Base-by-base conservation (phyloP, 2,329 filamentous ascomycete species). In the Botrytis medusae region DNA sequence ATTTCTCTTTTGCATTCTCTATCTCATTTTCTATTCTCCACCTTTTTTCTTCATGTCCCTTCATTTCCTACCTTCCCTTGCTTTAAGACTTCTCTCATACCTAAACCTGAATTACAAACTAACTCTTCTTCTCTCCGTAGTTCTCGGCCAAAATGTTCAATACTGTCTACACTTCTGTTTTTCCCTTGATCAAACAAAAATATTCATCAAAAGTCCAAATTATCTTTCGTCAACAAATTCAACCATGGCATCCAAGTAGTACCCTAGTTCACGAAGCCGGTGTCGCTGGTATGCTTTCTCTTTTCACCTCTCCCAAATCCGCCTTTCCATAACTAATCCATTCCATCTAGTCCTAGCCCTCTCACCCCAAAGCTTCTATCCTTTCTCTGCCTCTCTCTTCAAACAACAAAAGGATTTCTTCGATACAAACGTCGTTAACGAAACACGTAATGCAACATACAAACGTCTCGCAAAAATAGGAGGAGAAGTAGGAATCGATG, bases 171-270 rank as follows among this genome's bases (percentile, higher is more conserved):
- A 84, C 83, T 73, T 83, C 85, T 44, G 88, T 97, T 74, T 85
- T 89, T 74, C 91, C 93, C 1, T 82, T 88, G 65, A 86, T 97
- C 77, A 85, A 87, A 75, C 78, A 85, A 68, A 90, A 90, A 78
- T 90, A 92, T 76, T 78, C 84, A 37, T 75, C 75, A 74, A 87
- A 86, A 75, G 84, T 97, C 4, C 87, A 92, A 78, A 86, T 97
- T 78, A 88, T 98, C 79, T 93, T 98, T 86, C 92, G 95, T 68
- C 95, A 95, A 82, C 94, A 97, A 82, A 89, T 98, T 79, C 94
- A 97, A 84, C 94, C 94, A 22, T 97, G 95, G 95, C 95, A 98
- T 84, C 95, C 95, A 2, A 94, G 92, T 32, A 94, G 90, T 59
- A 94, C 92, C 10, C 87, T 94, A 18, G 86, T 89, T 72, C 93